Base-by-base conservation (phyloP, 306 rosid species). In the Corylus heterophylla region DNA sequence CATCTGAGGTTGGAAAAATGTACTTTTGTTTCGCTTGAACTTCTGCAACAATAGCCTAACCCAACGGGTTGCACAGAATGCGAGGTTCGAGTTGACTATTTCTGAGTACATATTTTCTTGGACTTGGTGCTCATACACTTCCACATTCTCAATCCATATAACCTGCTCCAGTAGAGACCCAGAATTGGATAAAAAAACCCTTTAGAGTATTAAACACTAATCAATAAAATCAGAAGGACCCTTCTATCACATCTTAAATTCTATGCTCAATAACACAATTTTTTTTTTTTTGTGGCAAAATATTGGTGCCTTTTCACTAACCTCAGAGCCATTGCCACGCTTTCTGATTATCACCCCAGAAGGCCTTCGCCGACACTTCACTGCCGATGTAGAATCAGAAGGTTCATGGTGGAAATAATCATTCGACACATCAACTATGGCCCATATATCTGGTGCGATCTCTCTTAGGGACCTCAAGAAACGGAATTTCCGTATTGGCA, bases 121-220 rank as follows among this genome's bases (percentile, higher is more conserved):
- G 29, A 8, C 71, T 25, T 78, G 48, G 62, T 56, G 61, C 59
- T 69, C n/a, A 44, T 69, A 12, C 35, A 83, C 76, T 63, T 74
- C 86, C 52, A 77, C 75, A 74, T 83, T 78, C 75, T 83, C 86
- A 25, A 78, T 17, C 86, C 86, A 78, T 78, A 83, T 69, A 49
- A 74, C 74, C 80, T 83, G 80, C 64, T n/a, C 14, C 5, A 50
- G 25, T 2, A 72, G 31, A 76, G 25, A 12, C 3, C 54, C n/a
- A 47, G 45, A 62, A 61, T 61, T 61, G 5, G 18, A 27, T 3
- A 61, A 27, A 61, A 2, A 61, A 61, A 61, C 27, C 17, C 11
- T 58, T 58, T 8, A n/a, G 64, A 58, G 22, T 61, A 61, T 11
- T 61, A 11, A 61, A 58, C 13, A 61, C 35, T 61, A 61, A 61